phyloP scores from a whole-genome alignment of 305 asterid species.

The Plantago coronopus region DNA sequence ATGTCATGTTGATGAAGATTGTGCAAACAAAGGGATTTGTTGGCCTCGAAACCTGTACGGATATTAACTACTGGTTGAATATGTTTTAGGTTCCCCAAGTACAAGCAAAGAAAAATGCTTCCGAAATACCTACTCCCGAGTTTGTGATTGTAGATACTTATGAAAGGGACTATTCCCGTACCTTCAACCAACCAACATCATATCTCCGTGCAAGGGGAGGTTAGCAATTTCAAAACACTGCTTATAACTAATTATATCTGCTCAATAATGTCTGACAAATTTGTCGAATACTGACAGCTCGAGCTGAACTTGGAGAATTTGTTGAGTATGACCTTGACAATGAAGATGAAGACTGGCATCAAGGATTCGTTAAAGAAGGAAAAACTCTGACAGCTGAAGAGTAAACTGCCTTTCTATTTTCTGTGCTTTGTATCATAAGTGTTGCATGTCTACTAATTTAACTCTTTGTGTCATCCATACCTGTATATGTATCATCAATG shows the following conservation, averaged over 20 bases:
- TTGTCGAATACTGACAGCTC: constrained; percentile 51
- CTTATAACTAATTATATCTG: constrained; percentile 17
- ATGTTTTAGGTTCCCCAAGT: constrained; percentile 57
- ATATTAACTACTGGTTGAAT: constrained; percentile 19
- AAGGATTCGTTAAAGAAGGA: constrained; percentile 72
- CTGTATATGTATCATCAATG: neutral
- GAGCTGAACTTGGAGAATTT: constrained; percentile 97
- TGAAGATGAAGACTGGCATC: constrained; percentile 99
- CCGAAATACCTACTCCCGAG: constrained; percentile 98
- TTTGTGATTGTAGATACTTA: constrained; percentile 88
- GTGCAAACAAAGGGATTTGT: too few relatives aligned
- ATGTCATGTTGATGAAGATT: too few relatives aligned
- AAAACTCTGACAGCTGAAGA: constrained; percentile 65
- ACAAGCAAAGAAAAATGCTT: constrained; percentile 58
- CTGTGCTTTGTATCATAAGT: constrained; percentile 23
- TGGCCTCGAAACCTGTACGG: too few relatives aligned
- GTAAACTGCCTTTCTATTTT: constrained; percentile 40
- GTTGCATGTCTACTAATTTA: neutral
- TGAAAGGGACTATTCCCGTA: constrained; percentile 92
- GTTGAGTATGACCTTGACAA: constrained; percentile 96
- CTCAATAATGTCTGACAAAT: constrained; percentile 18
- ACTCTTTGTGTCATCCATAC: constrained; percentile 9
- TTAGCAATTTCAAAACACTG: constrained; percentile 31
- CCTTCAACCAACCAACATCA: constrained; percentile 80
- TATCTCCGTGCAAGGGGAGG: constrained; percentile 97